A percentile compares a stretch with the other conserved stretches of the same genome.
Conservation (phyloP, 306 rosid species). For the Abrus precatorius region DNA sequence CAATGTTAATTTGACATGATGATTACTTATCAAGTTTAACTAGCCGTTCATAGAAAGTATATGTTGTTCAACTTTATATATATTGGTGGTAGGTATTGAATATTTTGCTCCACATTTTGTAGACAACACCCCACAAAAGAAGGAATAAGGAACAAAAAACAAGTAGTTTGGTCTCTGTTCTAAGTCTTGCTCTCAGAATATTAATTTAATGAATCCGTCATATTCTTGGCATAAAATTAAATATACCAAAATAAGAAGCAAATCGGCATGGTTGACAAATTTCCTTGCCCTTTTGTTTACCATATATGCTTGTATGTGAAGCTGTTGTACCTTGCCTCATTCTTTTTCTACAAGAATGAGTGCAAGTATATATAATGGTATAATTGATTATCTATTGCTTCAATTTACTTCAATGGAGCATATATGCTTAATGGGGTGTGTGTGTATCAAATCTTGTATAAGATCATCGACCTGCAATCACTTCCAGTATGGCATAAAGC, state of each 20-base stretch:
- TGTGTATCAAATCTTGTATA: conserved; percentile 21
- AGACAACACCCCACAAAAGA: conserved; percentile 38
- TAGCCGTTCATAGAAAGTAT: conserved; percentile 24
- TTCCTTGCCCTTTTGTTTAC: conserved; percentile 9
- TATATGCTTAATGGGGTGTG: neutral
- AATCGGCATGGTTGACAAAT: conserved; percentile 7
- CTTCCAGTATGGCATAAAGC: conserved; percentile 11
- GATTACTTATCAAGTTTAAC: conserved; percentile 3
- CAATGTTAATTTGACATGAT: conserved; percentile 33
- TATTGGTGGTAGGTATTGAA: conserved; percentile 59
- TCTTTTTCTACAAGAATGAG: conserved; percentile 30
- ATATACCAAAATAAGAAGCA: neutral
- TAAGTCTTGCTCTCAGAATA: neutral
- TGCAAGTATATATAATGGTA: conserved; percentile 7
- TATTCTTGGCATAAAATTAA: conserved; percentile 32
- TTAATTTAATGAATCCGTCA: conserved; percentile 18
- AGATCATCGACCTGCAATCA: conserved; percentile 14
- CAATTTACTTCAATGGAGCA: neutral
- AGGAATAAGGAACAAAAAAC: conserved; percentile 38
- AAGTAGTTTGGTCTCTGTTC: neutral
- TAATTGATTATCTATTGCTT: conserved; percentile 17
- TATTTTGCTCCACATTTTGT: conserved; percentile 46
- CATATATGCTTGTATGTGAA: neutral
- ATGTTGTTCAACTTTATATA: conserved; percentile 46
- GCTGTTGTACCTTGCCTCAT: conserved; percentile 22